Evolutionary conservation across 139 green algal species (phyloP), one percentile per base, ranked within the genome.

Genomic region (Marvania coccoides): DNA sequence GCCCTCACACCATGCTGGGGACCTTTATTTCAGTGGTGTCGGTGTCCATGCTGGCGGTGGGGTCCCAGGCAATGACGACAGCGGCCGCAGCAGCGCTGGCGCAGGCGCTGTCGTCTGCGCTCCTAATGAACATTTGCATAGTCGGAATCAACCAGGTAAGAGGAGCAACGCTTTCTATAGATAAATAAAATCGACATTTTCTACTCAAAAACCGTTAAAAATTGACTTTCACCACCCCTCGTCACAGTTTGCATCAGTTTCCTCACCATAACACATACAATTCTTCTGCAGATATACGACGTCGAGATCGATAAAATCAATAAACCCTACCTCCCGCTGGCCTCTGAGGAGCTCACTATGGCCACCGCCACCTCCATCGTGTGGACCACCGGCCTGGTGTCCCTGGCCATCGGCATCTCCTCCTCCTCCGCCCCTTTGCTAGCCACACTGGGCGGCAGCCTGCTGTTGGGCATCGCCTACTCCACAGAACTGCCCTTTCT

Each of bases 291-390:
- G 65, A 58, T 79, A 5, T 74, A 71, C 37, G 72, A 79, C 37
- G 42, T 71, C 84, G 56, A 74, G 24, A 78, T 70, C 15, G 61
- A 68, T 35, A 79, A 83, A 57, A 73, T 98, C 24, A 99, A 99
- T 82, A 99, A 99, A 81, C 93, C 93, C 1, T 96, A 98, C 68
- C 74, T 99, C 6, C 93, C 93, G 0, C 72, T 98, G 23, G 90
- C 93, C 5, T 86, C 80, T 33, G 93, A 92, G 2, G 90, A 96
- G 5, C 90, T 93, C 46, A 82, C 47, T 6, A 67, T 90, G 46
- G 58, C 38, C 8, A 72, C 83, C 3, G 76, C 69, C 26, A 45
- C 58, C 6, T 69, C 58, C 6, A 57, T 75, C 5, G 65, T 67
- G 15, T 37, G 19, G 12, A 38, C 26, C 34, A 61, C 71, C 4